Percentiles rank a stretch among this genome's conserved stretches.
phyloP scores from a whole-genome alignment of 805 yeast species.

The Monosporozyma aquatica region DNA sequence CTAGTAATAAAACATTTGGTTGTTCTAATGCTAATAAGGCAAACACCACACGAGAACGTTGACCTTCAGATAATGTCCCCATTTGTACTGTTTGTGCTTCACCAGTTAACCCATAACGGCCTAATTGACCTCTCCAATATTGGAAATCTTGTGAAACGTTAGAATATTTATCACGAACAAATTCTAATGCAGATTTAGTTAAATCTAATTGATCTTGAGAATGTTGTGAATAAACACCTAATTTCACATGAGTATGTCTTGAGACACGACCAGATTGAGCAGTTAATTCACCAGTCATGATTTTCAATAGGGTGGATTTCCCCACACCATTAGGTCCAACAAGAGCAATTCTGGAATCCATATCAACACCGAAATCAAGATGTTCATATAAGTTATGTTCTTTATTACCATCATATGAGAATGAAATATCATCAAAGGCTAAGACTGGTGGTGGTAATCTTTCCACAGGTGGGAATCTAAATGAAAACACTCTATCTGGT shows the following conservation, averaged over 20 bases:
- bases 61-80: constrained; percentile 99
- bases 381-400: constrained; percentile 85
- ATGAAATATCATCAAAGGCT: constrained; percentile 90
- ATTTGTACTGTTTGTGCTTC: constrained; percentile 97
- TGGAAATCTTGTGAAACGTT: constrained; percentile 93
- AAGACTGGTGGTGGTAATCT: constrained; percentile 98
- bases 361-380: constrained; percentile 95
- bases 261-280: constrained; percentile 94
- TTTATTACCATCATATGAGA: constrained; percentile 73
- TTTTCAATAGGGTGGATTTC: constrained; percentile 87
- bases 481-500: constrained; percentile 86
- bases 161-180: constrained; percentile 90
- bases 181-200: constrained; percentile 90
- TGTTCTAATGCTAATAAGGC: constrained; percentile 90
- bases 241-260: constrained; percentile 92
- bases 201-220: constrained; percentile 96
- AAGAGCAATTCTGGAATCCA: constrained; percentile 96
- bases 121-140: constrained; percentile 96
- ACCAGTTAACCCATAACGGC: constrained; percentile 97
- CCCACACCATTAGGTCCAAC: constrained; percentile 99
- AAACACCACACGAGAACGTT: constrained; percentile 97
- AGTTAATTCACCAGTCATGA: constrained; percentile 89
- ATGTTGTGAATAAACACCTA: constrained; percentile 98
- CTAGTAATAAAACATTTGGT: constrained; percentile 89
- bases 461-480: constrained; percentile 90